A percentile compares a stretch with the other conserved stretches of the same genome.
phyloP scores from a whole-genome alignment of 1,139 yeast genomes.

The Kodamaea derodonti region DNA sequence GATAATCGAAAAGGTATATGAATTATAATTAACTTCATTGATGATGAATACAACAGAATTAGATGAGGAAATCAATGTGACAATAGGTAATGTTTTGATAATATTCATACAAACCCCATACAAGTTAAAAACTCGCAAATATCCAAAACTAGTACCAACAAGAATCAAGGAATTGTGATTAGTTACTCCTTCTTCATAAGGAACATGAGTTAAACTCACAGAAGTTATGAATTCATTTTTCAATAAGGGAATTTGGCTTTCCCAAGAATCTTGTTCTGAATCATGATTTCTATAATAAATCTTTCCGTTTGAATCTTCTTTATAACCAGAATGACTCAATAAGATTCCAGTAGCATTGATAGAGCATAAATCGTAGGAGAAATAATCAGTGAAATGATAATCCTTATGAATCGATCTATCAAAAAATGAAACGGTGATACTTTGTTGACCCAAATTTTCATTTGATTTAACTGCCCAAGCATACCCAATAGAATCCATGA shows the following conservation, averaged over 20 bases:
- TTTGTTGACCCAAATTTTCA: slow-evolving; percentile 35
- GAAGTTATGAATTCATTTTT: slow-evolving; percentile 34
- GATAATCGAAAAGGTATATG: slow-evolving; percentile 35
- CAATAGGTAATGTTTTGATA: slow-evolving; percentile 37
- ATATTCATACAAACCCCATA: slow-evolving; percentile 40
- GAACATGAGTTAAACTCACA: slow-evolving; percentile 30
- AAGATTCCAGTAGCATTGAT: slow-evolving; percentile 64
- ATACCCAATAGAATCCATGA: slow-evolving; percentile 79
- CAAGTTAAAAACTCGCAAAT: slow-evolving; percentile 36
- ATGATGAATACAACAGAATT: slow-evolving; percentile 30
- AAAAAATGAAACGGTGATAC: slow-evolving; percentile 82
- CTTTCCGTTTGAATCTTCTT: slow-evolving; percentile 24
- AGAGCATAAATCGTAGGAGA: slow-evolving; percentile 71
- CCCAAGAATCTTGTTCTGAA: slow-evolving; percentile 44
- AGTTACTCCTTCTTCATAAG: slow-evolving; percentile 4
- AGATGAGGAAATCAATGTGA: slow-evolving; percentile 34
- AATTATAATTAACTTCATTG: slow-evolving; percentile 26
- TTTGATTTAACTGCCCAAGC: slow-evolving; percentile 66
- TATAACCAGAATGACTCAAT: slow-evolving; percentile 47
- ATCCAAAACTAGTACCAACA: slow-evolving; percentile 43
- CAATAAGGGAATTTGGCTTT: slow-evolving; percentile 34
- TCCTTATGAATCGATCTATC: slow-evolving; percentile 78
- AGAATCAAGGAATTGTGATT: slow-evolving; percentile 25
- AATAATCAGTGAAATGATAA: slow-evolving; percentile 78
- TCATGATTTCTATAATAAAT: slow-evolving; percentile 46